These are phyloP conservation scores for Ustilago trichophora DNA, from an alignment of 1,284 basidiomycete genomes.

Conservation along the genomic window DNA sequence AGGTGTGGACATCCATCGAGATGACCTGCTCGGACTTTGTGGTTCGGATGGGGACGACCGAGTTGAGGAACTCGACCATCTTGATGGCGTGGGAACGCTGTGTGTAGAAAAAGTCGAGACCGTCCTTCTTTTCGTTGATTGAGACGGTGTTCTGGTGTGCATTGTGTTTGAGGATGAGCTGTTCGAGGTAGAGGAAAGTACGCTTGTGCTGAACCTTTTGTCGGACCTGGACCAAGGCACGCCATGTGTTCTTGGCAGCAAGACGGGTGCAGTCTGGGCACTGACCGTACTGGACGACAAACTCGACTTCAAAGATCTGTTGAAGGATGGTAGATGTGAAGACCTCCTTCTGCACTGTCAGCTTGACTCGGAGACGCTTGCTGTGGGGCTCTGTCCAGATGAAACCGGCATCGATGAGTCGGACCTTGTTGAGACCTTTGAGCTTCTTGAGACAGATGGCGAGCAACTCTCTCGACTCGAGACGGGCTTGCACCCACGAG, in stretches of 20 bases:
- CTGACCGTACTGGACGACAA: conserved; percentile 93
- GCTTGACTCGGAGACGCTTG: conserved; percentile 87
- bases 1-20: conserved; percentile 88
- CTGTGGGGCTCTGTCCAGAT: conserved; percentile 99
- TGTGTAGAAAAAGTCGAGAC: conserved; percentile 95
- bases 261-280: conserved; percentile 91
- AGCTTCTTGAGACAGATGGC: conserved; percentile 82
- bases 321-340: conserved; percentile 94
- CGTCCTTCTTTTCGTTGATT: conserved; percentile 91
- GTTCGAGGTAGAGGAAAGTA: conserved; percentile 96
- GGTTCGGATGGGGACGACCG: conserved; percentile 85
- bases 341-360: conserved; percentile 99
- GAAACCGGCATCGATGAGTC: conserved; percentile 94
- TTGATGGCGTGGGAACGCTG: conserved; percentile 90
- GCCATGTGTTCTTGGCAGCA: conserved; percentile 99
- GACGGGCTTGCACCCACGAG: conserved; percentile 84
- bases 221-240: conserved; percentile 93
- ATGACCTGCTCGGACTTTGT: conserved; percentile 94
- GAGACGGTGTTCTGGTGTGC: conserved; percentile 96
- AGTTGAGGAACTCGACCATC: conserved; percentile 93
- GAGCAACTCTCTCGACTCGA: conserved; percentile 91
- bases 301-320: conserved; percentile 96
- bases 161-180: conserved; percentile 94
- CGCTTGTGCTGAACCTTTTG: conserved; percentile 91
- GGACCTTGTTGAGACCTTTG: conserved; percentile 91